Evolutionary conservation across 2,329 filamentous ascomycete genomes (phyloP).

Genomic region (Geosmithia morbida): DNA sequence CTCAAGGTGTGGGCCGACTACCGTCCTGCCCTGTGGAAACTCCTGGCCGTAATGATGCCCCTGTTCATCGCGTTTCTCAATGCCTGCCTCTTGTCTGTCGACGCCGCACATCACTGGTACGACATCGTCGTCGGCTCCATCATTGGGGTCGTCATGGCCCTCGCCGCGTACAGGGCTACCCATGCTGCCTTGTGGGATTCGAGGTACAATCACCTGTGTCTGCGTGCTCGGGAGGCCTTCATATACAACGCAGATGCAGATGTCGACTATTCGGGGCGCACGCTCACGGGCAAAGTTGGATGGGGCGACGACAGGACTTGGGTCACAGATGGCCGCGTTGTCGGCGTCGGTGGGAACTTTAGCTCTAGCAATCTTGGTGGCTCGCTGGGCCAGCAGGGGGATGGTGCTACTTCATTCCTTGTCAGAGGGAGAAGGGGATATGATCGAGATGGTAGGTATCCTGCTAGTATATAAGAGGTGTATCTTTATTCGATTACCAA

Average conservation of each 20-base stretch:
- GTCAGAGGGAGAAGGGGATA: background rate
- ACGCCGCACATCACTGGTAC: constrained; percentile 56
- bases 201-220: constrained; percentile 52
- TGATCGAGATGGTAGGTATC: background rate
- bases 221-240: constrained; percentile 25
- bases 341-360: no score
- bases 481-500: background rate
- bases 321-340: background rate
- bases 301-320: constrained; percentile 5
- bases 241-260: constrained; percentile 6
- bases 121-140: constrained; percentile 49
- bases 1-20: constrained; percentile 57
- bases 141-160: constrained; percentile 49
- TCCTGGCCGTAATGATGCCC: constrained; percentile 41
- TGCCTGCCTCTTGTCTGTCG: constrained; percentile 45
- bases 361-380: no score
- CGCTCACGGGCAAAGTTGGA: constrained; percentile 4
- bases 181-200: constrained; percentile 59
- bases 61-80: constrained; percentile 46
- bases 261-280: constrained; percentile 1
- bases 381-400: no score
- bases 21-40: constrained; percentile 53
- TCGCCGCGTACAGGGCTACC: constrained; percentile 49
- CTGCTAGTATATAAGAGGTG: background rate
- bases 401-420: background rate